Conservation (phyloP, 306 rosid genomes). For the Begonia loranthoides region DNA sequence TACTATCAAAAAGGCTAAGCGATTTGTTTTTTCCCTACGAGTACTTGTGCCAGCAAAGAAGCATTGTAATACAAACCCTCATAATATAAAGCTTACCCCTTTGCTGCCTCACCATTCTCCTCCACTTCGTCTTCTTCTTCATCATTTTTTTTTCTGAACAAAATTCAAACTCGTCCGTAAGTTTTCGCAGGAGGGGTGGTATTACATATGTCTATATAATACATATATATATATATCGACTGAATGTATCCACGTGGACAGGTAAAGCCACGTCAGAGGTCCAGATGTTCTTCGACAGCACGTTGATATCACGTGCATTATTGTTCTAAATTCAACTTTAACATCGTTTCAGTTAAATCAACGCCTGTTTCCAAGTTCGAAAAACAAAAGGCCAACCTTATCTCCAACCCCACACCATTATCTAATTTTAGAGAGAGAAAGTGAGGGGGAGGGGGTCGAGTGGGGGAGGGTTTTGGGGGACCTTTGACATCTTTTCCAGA, state of each 20-base stretch:
- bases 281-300: conserved; percentile 30
- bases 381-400: neutral
- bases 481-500: too few relatives aligned
- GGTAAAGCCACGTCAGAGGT: conserved; percentile 17
- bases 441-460: too few relatives aligned
- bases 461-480: too few relatives aligned
- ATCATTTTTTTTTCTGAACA: conserved; percentile 10
- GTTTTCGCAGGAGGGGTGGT: too few relatives aligned
- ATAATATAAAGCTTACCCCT: conserved; percentile 63
- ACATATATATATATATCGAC: neutral
- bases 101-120: conserved; percentile 59
- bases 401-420: conserved; percentile 18
- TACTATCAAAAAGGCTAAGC: neutral
- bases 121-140: conserved; percentile 44
- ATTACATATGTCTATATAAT: too few relatives aligned
- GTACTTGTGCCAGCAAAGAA: conserved; percentile 56
- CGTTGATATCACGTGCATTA: conserved; percentile 26
- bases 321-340: conserved; percentile 18
- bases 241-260: conserved; percentile 9
- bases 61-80: conserved; percentile 65
- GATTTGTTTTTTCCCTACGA: conserved; percentile 14
- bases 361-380: conserved; percentile 2
- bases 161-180: too few relatives aligned
- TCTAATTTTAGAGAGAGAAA: conserved; percentile 3
- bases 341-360: conserved; percentile 10